Conservation (phyloP, 768 basidiomycete genomes). For the Ephemerocybe angulata region DNA sequence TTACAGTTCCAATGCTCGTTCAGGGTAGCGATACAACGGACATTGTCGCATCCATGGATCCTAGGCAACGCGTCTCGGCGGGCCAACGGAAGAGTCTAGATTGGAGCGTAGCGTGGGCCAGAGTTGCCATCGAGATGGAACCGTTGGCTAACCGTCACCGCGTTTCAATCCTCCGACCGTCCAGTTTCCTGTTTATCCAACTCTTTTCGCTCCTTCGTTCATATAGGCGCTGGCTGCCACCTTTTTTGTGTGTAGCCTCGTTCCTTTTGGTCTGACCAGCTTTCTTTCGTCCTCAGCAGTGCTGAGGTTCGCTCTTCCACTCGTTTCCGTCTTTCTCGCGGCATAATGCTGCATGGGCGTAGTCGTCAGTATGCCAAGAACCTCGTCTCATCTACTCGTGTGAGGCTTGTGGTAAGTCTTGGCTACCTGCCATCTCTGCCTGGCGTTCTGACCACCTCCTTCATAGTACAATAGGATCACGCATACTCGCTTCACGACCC, state of each 20-base stretch:
- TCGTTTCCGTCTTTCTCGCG: slow-evolving; percentile 14
- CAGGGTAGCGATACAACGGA: no score
- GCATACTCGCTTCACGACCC: slow-evolving; percentile 43
- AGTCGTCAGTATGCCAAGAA: not conserved
- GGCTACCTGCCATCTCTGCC: not conserved
- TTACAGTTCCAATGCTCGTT: no score
- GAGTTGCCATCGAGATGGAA: not conserved
- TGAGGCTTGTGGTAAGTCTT: slow-evolving; percentile 27
- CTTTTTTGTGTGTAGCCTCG: no score
- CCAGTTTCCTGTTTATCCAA: not conserved
- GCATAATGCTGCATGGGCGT: slow-evolving; percentile 4
- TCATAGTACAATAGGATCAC: slow-evolving; percentile 46
- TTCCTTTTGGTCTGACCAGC: not conserved
- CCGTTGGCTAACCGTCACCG: not conserved
- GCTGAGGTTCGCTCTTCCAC: not conserved
- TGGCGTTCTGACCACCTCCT: not conserved
- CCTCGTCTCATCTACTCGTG: slow-evolving; percentile 17
- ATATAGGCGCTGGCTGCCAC: not conserved
- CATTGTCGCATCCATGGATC: no score
- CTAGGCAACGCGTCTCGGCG: no score
- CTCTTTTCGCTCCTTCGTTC: not conserved
- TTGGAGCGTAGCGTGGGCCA: no score
- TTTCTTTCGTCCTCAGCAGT: not conserved
- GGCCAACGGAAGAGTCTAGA: no score
- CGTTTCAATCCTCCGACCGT: not conserved